phyloP scores from a whole-genome alignment of 78 protist species.

The Ministeria vibrans region DNA sequence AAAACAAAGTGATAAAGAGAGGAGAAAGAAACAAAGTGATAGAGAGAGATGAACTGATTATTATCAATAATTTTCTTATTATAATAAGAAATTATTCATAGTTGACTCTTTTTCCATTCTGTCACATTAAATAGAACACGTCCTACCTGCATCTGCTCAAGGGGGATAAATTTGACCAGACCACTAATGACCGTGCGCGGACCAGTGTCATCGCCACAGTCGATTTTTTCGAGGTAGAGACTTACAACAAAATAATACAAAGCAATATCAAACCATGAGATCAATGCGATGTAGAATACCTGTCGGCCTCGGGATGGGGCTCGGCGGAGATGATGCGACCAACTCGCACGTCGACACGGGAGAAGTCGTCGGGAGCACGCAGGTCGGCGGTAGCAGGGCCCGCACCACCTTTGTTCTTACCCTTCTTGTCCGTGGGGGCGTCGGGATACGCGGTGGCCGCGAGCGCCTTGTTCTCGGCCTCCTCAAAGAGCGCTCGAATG shows the following conservation, averaged over 20 bases:
- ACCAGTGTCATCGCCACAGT: slow-evolving; percentile 37
- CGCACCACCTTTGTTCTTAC: not conserved
- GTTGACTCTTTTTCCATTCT: no score
- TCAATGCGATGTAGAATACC: not conserved
- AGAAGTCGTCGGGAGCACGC: not conserved
- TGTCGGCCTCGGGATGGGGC: slow-evolving; percentile 44
- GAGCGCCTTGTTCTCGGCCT: not conserved
- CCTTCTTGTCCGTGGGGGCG: not conserved
- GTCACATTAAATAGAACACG: no score
- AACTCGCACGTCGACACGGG: slow-evolving; percentile 24
- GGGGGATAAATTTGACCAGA: slow-evolving; percentile 2
- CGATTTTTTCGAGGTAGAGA: slow-evolving; percentile 46
- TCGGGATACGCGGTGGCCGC: not conserved
- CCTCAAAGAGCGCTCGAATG: slow-evolving; percentile 2
- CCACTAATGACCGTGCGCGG: slow-evolving; percentile 44
- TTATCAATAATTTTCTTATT: no score
- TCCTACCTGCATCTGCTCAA: slow-evolving; percentile 13
- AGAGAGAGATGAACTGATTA: no score
- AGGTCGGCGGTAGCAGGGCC: not conserved
- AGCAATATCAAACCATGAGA: not conserved
- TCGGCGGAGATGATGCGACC: slow-evolving; percentile 26
- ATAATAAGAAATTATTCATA: no score
- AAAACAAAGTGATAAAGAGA: no score
- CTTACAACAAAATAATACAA: not conserved
- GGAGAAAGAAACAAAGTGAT: no score